Evolutionary conservation across 345 rosid species (phyloP), one percentile per base, ranked within the genome.

Genomic region (Firmiana major): DNA sequence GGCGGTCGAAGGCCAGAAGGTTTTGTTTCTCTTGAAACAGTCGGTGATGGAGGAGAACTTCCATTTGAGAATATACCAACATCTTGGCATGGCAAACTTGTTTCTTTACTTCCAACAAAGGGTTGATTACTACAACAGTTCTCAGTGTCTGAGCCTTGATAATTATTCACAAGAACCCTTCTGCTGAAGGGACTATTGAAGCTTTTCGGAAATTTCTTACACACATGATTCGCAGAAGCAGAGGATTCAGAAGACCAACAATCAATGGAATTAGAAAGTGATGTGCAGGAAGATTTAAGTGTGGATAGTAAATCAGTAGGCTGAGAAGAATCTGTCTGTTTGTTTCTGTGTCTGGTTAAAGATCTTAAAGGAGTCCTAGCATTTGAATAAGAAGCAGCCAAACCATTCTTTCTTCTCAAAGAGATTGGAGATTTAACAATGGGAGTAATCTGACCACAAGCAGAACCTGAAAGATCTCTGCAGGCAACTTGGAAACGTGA

Each of bases 1-100:
- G 91, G 91, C 81, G 75, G 76, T 70, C 86, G 79, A 66, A 88
- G 86, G 40, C 85, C 75, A 4, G 91, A 83, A 69, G 83, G 63
- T 76, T 31, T 78, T 46, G 22, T 48, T 43, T 74, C 81, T 57
- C 54, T 78, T 43, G 81, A 62, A 60, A 45, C 22, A 51, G 31
- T 73, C 15, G 58, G 24, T 8, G 49, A 76, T 53, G 48, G 17
- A 12, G 64, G 79, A 49, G 38, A 78, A 45, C 45, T 77, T 46
- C 74, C 43, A 15, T 10, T 36, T 3, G 79, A 43, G 53, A 21
- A 49, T 46, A 36, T 63, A 13, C 68, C 66, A 22, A 13, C 46
- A 65, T 49, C 55, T 40, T 73, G 53, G 36, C 45, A 19, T 1
- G 11, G 28, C 60, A 78, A 48, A 76, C 38, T 75, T 55, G 26